These are phyloP conservation scores for Aspergillus sp. DNA, from an alignment of 2,329 filamentous ascomycete genomes.

Conservation along the genomic window DNA sequence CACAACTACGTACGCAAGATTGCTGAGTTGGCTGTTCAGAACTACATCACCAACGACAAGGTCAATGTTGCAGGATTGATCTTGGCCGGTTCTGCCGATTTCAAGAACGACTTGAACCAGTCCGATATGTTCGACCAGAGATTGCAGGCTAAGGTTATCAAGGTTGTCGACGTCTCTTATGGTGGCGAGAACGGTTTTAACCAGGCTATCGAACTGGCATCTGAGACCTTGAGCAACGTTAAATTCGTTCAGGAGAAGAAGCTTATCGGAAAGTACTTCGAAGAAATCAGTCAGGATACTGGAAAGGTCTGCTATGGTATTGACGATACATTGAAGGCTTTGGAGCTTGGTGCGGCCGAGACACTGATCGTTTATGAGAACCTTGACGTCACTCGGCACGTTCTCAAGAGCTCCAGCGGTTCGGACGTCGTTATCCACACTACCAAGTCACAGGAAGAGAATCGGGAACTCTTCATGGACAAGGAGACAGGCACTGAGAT, in stretches of 20 bases:
- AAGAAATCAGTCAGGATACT: slow-evolving; percentile 97
- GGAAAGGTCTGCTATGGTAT: slow-evolving; percentile 98
- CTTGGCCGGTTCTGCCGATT: slow-evolving; percentile 94
- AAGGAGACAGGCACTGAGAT: slow-evolving; percentile 96
- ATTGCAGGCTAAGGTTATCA: slow-evolving; percentile 93
- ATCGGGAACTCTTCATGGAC: slow-evolving; percentile 88
- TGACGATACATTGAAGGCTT: slow-evolving; percentile 93
- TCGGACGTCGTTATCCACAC: slow-evolving; percentile 77
- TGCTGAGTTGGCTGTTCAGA: slow-evolving; percentile 94
- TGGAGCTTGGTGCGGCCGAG: slow-evolving; percentile 94
- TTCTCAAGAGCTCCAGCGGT: slow-evolving; percentile 76
- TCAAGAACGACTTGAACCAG: slow-evolving; percentile 98
- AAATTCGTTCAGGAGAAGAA: slow-evolving; percentile 99
- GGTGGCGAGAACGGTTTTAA: slow-evolving; percentile 99
- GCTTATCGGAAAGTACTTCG: slow-evolving; percentile 97
- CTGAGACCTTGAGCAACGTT: slow-evolving; percentile 96
- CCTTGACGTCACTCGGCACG: slow-evolving; percentile 89
- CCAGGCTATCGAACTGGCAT: slow-evolving; percentile 93
- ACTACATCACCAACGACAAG: slow-evolving; percentile 98
- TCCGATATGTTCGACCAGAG: slow-evolving; percentile 97
- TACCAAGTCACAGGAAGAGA: slow-evolving; percentile 78
- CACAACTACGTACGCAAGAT: slow-evolving; percentile 99
- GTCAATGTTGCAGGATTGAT: slow-evolving; percentile 96
- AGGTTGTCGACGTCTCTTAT: slow-evolving; percentile 98
- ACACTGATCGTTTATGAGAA: slow-evolving; percentile 97